Conservation (phyloP, 192 early-diverging fungal species). For the Coemansia sp. region DNA sequence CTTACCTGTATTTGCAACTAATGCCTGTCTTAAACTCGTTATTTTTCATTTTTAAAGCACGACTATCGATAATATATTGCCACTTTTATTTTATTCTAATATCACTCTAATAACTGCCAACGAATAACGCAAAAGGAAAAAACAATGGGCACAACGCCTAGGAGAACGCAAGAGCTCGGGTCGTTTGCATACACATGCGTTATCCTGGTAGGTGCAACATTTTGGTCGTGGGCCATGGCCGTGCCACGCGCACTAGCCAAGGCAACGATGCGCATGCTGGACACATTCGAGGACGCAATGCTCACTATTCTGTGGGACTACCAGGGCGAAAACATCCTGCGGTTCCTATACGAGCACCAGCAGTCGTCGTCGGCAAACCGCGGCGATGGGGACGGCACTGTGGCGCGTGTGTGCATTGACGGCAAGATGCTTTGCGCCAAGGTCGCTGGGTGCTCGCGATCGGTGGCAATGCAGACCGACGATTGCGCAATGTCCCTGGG, state of each 20-base stretch:
- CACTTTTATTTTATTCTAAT: not conserved
- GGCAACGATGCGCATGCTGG: conserved; percentile 8
- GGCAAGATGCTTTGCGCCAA: not conserved
- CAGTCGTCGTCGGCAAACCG: not conserved
- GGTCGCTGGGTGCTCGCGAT: not conserved
- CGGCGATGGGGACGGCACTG: not conserved
- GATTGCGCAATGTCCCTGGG: conserved; percentile 2
- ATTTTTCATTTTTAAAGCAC: not conserved
- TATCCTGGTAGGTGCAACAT: not conserved
- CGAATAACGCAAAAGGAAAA: not conserved
- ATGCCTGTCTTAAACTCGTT: not conserved
- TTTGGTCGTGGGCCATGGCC: conserved; percentile 24
- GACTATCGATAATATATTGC: too few relatives aligned
- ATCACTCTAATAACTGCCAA: not conserved
- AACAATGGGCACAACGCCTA: not conserved
- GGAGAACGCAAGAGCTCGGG: not conserved
- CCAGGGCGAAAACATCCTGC: conserved; percentile 36
- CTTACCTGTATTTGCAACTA: not conserved
- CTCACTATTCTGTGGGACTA: conserved; percentile 30
- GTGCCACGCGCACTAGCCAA: conserved; percentile 18
- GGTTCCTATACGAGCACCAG: conserved; percentile 22
- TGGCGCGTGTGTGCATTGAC: not conserved
- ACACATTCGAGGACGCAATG: conserved; percentile 28
- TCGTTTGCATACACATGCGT: conserved; percentile 12
- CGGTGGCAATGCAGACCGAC: conserved; percentile 14